Base-by-base conservation (phyloP, 2,329 filamentous ascomycete genomes). In the Trichoderma gracile region DNA sequence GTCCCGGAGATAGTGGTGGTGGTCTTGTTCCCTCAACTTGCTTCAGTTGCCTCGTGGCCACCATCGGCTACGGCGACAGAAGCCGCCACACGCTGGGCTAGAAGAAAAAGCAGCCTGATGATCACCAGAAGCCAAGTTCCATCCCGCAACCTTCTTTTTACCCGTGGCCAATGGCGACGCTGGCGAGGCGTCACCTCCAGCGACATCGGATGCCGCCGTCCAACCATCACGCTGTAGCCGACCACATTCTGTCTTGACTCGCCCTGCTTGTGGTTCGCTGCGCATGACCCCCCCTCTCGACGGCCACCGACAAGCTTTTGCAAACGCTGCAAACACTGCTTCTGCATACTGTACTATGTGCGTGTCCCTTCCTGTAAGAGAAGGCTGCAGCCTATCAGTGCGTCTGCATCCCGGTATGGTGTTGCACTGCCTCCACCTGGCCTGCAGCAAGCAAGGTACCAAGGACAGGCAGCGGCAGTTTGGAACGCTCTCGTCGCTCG, bases 81-180 rank as follows among this genome's bases (percentile, higher is more conserved):
- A 59, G 43, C 45, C 56, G 19, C 43, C 50, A 46, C 25, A 27
- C 40, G 12, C 19, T 54, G 15, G 42, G 38, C 42, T 45, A 27
- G 40, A 63, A 27, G 43, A 50, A 63, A 63, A 38, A 38, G 12
- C 33, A 14, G 12, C 33, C 42, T 49, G 60, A 56, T 62, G 40
- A 62, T 62, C 59, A 54, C 59, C 45, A 27, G 42, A 58, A 58
- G 55, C 53, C 54, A 64, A 60, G 53, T 55, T 45, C 43, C 43
- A 52, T 63, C 60, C 60, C 52, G 60, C 60, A 63, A 56, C 60
- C 49, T 40, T 63, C 60, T 63, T 63, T 56, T 63, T 49, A 17
- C 60, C 60, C 40, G 52, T 52, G 52, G 47, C 60, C 53, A 55
- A 63, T 63, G 50, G 42, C 50, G 43, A 17, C 43, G 19, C 46